phyloP scores from a whole-genome alignment of 108 stramenopile genomes.

The Cyclotella sp. region DNA sequence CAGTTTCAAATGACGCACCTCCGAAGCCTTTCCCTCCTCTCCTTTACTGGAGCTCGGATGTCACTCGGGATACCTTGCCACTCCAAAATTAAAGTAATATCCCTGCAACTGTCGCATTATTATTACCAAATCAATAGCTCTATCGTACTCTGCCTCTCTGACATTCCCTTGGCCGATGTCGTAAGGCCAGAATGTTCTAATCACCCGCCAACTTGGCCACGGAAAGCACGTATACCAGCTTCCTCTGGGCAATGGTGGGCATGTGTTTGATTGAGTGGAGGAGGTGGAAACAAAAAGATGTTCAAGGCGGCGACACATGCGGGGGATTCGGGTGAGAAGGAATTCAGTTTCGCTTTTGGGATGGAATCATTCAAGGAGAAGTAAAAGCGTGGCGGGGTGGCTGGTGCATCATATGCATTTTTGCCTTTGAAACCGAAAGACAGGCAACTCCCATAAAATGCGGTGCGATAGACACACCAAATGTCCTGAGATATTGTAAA shows the following conservation, averaged over 20 bases:
- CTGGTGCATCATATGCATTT: too few species aligned
- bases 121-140: slow-evolving; percentile 91
- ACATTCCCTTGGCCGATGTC: slow-evolving; percentile 75
- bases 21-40: slow-evolving; percentile 52
- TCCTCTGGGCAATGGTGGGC: slow-evolving; percentile 70
- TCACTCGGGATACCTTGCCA: slow-evolving; percentile 96
- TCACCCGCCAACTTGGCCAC: slow-evolving; percentile 75
- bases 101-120: slow-evolving; percentile 91
- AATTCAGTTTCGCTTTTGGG: slow-evolving; percentile 95
- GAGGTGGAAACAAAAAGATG: slow-evolving; percentile 96
- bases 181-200: slow-evolving; percentile 89
- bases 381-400: slow-evolving; percentile 47
- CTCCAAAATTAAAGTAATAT: slow-evolving; percentile 93
- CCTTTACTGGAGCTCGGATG: slow-evolving; percentile 78
- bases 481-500: too few species aligned
- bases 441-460: too few species aligned
- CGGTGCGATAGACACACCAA: too few species aligned
- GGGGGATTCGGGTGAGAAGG: slow-evolving; percentile 91
- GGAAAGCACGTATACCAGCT: slow-evolving; percentile 52
- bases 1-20: slow-evolving; percentile 89
- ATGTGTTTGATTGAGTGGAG: slow-evolving; percentile 82
- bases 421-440: too few species aligned
- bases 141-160: slow-evolving; percentile 74
- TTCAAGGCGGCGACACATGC: slow-evolving; percentile 88
- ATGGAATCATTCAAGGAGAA: slow-evolving; percentile 98